These are phyloP conservation scores for Coemansia sp. DNA, from an alignment of 371 early-diverging fungal genomes.

Conservation along the genomic window DNA sequence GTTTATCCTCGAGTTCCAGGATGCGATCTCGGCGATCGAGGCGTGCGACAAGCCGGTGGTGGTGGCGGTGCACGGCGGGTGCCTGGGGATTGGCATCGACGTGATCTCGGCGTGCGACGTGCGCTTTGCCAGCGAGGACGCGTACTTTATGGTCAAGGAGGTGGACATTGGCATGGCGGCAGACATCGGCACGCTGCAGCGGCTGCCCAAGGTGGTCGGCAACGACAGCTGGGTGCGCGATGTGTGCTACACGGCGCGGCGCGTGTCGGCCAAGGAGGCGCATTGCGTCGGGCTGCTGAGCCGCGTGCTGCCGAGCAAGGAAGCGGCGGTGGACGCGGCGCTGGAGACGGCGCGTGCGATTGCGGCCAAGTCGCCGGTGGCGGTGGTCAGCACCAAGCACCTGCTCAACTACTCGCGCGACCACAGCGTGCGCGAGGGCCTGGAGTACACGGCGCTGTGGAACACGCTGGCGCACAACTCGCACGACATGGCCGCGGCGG, in stretches of 20 bases:
- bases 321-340: slow-evolving; percentile 59
- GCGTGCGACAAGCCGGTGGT: slow-evolving; percentile 85
- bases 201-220: slow-evolving; percentile 91
- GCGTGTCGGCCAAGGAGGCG: slow-evolving; percentile 77
- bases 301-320: slow-evolving; percentile 61
- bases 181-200: slow-evolving; percentile 87
- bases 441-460: slow-evolving; percentile 88
- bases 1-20: slow-evolving; percentile 62
- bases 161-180: slow-evolving; percentile 91
- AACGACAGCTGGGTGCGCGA: slow-evolving; percentile 90
- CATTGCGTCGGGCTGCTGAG: slow-evolving; percentile 76
- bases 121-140: slow-evolving; percentile 76
- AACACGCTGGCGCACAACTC: slow-evolving; percentile 79
- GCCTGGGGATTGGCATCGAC: slow-evolving; percentile 91
- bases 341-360: slow-evolving; percentile 70
- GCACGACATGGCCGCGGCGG: slow-evolving; percentile 64
- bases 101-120: slow-evolving; percentile 90
- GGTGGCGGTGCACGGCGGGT: slow-evolving; percentile 81
- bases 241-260: slow-evolving; percentile 80
- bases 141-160: slow-evolving; percentile 86
- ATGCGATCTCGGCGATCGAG: slow-evolving; percentile 74
- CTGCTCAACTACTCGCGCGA: slow-evolving; percentile 87
- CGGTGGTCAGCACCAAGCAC: slow-evolving; percentile 85
- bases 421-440: slow-evolving; percentile 84
- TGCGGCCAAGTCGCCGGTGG: slow-evolving; percentile 89